A percentile compares a stretch with the other conserved stretches of the same genome.
phyloP scores from a whole-genome alignment of 805 yeast genomes.

The Lipomyces starkeyi region DNA sequence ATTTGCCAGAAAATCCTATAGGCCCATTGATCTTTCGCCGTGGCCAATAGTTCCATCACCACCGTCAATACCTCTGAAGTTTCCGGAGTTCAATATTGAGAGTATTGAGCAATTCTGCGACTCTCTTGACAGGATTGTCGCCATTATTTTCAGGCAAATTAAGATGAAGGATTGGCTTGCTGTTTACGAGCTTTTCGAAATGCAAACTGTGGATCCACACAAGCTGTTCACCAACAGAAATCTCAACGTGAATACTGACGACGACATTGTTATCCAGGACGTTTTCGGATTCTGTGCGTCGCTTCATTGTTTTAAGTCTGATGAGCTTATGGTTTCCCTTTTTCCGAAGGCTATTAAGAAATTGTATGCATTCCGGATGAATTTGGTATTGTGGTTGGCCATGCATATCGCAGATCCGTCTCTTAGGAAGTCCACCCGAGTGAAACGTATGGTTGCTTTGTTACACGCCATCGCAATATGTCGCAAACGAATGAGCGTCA shows the following conservation, averaged over 20 bases:
- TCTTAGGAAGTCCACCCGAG: constrained; percentile 64
- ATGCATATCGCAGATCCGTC: constrained; percentile 67
- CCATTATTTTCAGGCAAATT: constrained; percentile 61
- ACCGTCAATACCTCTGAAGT: constrained; percentile 8
- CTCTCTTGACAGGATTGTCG: constrained; percentile 66
- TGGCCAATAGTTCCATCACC: constrained; percentile 36
- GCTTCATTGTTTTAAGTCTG: constrained; percentile 54
- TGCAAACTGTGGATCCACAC: constrained; percentile 63
- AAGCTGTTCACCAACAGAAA: constrained; percentile 62
- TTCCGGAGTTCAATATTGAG: constrained; percentile 21
- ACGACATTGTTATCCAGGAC: constrained; percentile 65
- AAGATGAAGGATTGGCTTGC: constrained; percentile 78
- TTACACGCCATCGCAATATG: constrained; percentile 68
- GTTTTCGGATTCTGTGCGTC: constrained; percentile 73
- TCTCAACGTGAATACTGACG: constrained; percentile 54
- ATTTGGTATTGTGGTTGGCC: constrained; percentile 66
- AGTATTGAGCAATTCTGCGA: constrained; percentile 65
- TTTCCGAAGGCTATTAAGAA: constrained; percentile 75
- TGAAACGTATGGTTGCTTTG: constrained; percentile 70
- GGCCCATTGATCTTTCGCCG: constrained; percentile 44
- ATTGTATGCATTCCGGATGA: constrained; percentile 68
- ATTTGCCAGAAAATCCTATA: constrained; percentile 50
- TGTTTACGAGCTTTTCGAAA: constrained; percentile 74
- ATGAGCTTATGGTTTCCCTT: constrained; percentile 52
- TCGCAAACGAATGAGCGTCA: constrained; percentile 67